Base-by-base conservation (phyloP, 305 asterid species). In the Solanum hybrid region DNA sequence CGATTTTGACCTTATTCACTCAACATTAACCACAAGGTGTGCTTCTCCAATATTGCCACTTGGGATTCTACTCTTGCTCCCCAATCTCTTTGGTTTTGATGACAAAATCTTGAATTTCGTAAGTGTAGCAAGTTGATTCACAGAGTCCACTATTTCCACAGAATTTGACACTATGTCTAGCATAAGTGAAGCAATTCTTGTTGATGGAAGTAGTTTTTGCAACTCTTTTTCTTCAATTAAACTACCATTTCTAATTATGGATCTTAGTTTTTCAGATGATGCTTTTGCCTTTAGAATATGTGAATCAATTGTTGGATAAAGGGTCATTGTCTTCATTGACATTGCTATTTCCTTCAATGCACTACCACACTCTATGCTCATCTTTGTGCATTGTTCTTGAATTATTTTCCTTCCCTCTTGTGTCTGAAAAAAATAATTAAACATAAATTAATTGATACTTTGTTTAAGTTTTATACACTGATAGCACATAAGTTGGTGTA, bases 291-390 rank as follows among this genome's bases (percentile, higher is more conserved):
- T 91, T 20, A 73, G 80, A 4, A 94, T 78, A 27, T 93, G 94
- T 22, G 66, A 24, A 73, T 93, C 95, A 3, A 88, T 90, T 0
- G 89, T 64, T n/a, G 87, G 90, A 3, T 95, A 90, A 12, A 89
- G 40, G 3, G 92, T 92, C 97, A 94, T 95, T 79, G 91, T 90
- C 88, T 90, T 90, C 12, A 95, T 93, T 64, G 94, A 93, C 22
- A 66, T 20, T 85, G 96, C 93, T 5, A 95, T 84, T 69, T 93
- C 95, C 71, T 91, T 92, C 87, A 95, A 76, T 9, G 95, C 95
- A 29, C 31, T 31, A 40, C 95, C 90, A 46, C 94, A 92, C 31
- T 94, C 96, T 26, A 89, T n/a, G 93, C 93, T 89, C 88, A 95
- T 91, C 51, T 89, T 89, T 78, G 78, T 77, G 90, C 95, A 92